phyloP scores from a whole-genome alignment of 331 rosid species.

The Rosa hybrid region DNA sequence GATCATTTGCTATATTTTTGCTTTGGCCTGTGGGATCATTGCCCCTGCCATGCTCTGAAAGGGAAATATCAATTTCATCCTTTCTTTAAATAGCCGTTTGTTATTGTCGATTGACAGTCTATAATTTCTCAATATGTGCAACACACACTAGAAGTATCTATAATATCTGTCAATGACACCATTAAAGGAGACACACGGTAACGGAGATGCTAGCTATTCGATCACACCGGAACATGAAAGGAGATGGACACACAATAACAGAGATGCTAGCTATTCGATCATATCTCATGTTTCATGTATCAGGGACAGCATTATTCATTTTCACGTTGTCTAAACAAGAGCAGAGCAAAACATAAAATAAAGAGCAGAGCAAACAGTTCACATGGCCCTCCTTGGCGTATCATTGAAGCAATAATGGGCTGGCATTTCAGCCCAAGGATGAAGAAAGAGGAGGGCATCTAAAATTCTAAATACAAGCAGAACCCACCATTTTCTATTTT shows the following conservation, averaged over 20 bases:
- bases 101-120: neutral
- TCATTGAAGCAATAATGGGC: constrained; percentile 3
- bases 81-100: neutral
- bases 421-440: neutral
- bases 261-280: neutral
- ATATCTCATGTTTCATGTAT: neutral
- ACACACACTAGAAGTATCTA: too few species aligned
- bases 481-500: neutral
- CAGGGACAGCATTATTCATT: neutral
- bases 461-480: neutral
- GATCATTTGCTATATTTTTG: constrained; percentile 13
- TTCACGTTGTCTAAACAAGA: neutral
- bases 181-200: neutral
- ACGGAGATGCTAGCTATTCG: neutral
- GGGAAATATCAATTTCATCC: neutral
- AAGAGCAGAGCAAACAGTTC: constrained; percentile 9
- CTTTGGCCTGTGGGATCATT: neutral
- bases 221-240: neutral
- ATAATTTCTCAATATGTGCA: neutral
- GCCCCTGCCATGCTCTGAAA: neutral
- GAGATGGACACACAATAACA: neutral
- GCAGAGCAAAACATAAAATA: neutral
- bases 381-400: constrained; percentile 4
- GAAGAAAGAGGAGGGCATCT: neutral
- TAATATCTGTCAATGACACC: too few species aligned